Percentiles rank a stretch among this genome's conserved stretches.
phyloP scores from a whole-genome alignment of 768 basidiomycete species.

The Panaeolus cyanescens region DNA sequence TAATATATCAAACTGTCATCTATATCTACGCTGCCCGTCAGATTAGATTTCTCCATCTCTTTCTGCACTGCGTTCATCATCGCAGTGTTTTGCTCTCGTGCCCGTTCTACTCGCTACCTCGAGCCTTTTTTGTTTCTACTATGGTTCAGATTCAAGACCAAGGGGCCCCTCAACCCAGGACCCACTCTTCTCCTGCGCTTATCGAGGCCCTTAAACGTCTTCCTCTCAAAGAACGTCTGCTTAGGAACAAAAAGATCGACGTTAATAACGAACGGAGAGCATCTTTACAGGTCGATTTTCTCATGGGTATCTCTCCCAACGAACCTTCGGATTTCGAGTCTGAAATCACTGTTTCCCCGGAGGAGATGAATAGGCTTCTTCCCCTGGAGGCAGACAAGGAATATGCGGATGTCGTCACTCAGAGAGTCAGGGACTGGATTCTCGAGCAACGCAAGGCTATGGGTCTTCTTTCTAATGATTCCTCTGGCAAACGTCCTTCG shows the following conservation, averaged over 20 bases:
- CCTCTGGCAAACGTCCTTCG: neutral
- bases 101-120: too few relatives aligned
- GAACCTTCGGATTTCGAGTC: slow-evolving; percentile 12
- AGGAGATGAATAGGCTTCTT: too few relatives aligned
- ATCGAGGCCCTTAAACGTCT: slow-evolving; percentile 3
- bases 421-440: neutral
- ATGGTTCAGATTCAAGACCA: too few relatives aligned
- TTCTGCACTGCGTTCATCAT: too few relatives aligned
- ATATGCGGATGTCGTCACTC: neutral
- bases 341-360: slow-evolving; percentile 6
- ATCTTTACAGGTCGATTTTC: neutral
- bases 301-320: neutral
- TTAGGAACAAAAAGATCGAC: slow-evolving; percentile 12
- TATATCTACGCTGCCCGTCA: too few relatives aligned
- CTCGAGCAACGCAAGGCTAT: neutral
- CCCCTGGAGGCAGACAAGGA: neutral
- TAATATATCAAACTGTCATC: too few relatives aligned
- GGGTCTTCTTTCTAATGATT: neutral
- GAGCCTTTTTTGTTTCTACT: too few relatives aligned
- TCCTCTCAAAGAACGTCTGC: neutral
- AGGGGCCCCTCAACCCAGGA: too few relatives aligned
- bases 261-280: slow-evolving; percentile 3
- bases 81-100: too few relatives aligned
- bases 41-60: too few relatives aligned
- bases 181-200: too few relatives aligned